Evolutionary conservation across 2,329 filamentous ascomycete species (phyloP), one percentile per base, ranked within the genome.

Genomic region (Blastomyces gilchristii): DNA sequence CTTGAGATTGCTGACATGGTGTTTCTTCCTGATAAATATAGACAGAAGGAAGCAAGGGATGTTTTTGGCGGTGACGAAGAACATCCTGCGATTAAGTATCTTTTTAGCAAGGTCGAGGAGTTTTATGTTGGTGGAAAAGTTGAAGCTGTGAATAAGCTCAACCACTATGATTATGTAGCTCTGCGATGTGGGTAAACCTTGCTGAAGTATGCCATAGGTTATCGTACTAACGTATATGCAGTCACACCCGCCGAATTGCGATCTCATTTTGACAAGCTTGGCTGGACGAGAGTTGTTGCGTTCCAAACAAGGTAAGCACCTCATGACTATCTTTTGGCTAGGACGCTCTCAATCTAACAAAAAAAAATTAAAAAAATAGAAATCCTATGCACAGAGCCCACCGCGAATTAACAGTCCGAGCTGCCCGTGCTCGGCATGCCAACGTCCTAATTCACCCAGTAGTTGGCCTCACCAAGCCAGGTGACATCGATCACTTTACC

Each of bases 371-470:
- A 25, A 31, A 31, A 31, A 31, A 31, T 14, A 77, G 92, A 77
- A 99, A 99, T 81, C 94, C 94, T 71, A 99, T 99, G 94, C 94
- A 99, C 83, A 89, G 94, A 73, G 94, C 94, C 76, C 94, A 99
- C 80, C 87, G 94, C 79, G 94, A 99, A 82, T 82, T 99, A 78
- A 99, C 94, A 64, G 94, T 99, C 73, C 91, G 94, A 73, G 94
- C 94, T 69, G 94, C 94, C 68, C 93, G 94, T 72, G 89, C 89
- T 63, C 90, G 95, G 78, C 92, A 97, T 78, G 94, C 94, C 77
- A 99, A 99, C 76, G 94, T 99, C 69, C 88, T 99, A 73, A 99
- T 99, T 77, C 94, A 99, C 82, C 94, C 94, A 65, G 94, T 99
- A 68, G 94, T 99, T 68, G 94, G 94, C 75, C 85, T 99, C 73